Conservation (phyloP, 352 stramenopile genomes). For the Thalassiosira livingstoniorum region DNA sequence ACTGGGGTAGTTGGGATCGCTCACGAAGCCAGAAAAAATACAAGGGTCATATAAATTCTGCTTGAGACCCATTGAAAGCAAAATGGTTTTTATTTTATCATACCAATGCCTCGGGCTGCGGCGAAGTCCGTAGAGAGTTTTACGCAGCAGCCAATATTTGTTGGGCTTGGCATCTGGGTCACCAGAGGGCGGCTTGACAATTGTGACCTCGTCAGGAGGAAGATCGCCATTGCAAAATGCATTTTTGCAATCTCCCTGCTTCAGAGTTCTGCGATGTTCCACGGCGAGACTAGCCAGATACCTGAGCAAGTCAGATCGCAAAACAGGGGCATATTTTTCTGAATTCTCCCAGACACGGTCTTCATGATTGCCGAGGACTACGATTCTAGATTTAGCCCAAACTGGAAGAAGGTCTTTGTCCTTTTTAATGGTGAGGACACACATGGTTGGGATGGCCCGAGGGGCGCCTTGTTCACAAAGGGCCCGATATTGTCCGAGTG, state of each 20-base stretch:
- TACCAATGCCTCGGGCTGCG: conserved; percentile 41
- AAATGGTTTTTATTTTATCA: conserved; percentile 22
- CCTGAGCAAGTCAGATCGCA: conserved; percentile 32
- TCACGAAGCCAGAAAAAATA: conserved; percentile 9
- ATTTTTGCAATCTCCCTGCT: conserved; percentile 54
- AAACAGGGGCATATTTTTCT: conserved; percentile 37
- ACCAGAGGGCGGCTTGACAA: conserved; percentile 31
- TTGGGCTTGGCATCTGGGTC: conserved; percentile 12
- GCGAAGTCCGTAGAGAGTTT: conserved; percentile 49
- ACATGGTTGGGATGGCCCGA: conserved; percentile 46
- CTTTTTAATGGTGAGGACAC: conserved; percentile 51
- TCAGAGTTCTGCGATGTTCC: conserved; percentile 22
- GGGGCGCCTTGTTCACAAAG: conserved; percentile 6
- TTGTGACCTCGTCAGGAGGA: conserved; percentile 11
- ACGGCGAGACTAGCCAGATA: conserved; percentile 37
- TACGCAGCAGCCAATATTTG: conserved; percentile 35
- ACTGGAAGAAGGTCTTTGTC: conserved; percentile 45
- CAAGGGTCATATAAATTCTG: conserved; percentile 27
- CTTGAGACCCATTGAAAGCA: conserved; percentile 20
- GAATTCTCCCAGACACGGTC: conserved; percentile 17
- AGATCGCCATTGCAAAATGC: too few species aligned
- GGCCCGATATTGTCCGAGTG: conserved; percentile 12
- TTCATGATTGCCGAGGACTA: conserved; percentile 59
- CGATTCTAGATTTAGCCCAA: conserved; percentile 58
- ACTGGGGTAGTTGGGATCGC: neutral